A percentile compares a stretch with the other conserved stretches of the same genome.
Conservation (phyloP, 208 protist species). For the Kentomonas sorsogonicus region DNA sequence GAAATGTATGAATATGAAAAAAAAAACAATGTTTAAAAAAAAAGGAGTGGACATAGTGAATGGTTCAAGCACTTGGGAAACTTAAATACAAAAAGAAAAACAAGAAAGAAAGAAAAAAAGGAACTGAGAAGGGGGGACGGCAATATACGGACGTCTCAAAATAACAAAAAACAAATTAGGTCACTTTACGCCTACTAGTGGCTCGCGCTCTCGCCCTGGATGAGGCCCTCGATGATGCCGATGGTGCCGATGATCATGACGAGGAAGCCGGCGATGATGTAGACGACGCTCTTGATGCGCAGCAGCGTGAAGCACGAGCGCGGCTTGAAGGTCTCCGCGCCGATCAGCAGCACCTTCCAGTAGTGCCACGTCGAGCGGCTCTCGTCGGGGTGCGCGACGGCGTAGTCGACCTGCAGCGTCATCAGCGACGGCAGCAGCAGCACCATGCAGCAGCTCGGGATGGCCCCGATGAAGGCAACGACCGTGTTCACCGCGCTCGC, state of each 20-base stretch:
- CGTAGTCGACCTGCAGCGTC: conserved; percentile 38
- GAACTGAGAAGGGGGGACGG: too few species aligned
- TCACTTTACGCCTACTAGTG: too few species aligned
- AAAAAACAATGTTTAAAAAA: conserved; percentile 4
- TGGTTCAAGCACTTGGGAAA: background rate
- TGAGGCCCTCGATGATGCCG: too few species aligned
- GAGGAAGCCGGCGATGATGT: conserved; percentile 45
- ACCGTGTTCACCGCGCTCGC: conserved; percentile 56
- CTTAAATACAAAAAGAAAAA: background rate
- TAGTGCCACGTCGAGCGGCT: conserved; percentile 37
- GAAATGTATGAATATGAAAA: background rate
- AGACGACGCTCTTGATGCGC: conserved; percentile 37
- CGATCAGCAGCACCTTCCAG: conserved; percentile 42
- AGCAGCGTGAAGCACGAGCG: conserved; percentile 33
- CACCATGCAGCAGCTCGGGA: conserved; percentile 65
- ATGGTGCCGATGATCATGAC: conserved; percentile 76
- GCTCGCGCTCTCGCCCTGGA: too few species aligned
- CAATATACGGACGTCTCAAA: too few species aligned
- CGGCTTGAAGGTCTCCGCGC: conserved; percentile 2
- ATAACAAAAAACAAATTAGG: too few species aligned
- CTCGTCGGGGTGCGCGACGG: conserved; percentile 46
- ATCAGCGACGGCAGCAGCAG: conserved; percentile 61
- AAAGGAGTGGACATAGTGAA: background rate
- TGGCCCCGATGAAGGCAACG: conserved; percentile 60
- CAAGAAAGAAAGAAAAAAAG: background rate